These are phyloP conservation scores for Gossypium mustelinum DNA, from an alignment of 345 rosid genomes.

Conservation along the genomic window DNA sequence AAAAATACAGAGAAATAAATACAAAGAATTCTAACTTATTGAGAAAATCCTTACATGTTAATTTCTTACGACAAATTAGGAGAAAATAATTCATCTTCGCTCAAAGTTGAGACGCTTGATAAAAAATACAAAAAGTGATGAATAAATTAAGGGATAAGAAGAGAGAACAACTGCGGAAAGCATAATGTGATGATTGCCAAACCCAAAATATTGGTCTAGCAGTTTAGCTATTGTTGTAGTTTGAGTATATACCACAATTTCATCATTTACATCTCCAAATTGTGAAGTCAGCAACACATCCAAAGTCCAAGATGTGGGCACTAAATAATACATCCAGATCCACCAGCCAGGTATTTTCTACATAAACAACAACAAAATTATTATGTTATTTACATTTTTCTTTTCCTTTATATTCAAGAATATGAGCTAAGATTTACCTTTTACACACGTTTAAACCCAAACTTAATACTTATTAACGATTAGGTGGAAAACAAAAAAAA, in stretches of 20 bases:
- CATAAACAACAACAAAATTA: slow-evolving; percentile 3
- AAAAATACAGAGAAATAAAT: too few relatives aligned
- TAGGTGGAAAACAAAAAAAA: too few relatives aligned
- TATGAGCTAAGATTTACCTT: too few relatives aligned
- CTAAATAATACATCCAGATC: slow-evolving; percentile 62
- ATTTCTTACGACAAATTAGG: too few relatives aligned
- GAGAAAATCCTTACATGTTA: too few relatives aligned
- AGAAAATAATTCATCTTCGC: slow-evolving; percentile 36
- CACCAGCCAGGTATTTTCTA: slow-evolving; percentile 88
- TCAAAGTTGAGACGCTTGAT: slow-evolving; percentile 56
- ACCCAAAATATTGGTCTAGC: slow-evolving; percentile 58
- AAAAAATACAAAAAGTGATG: slow-evolving; percentile 51
- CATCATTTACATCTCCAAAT: slow-evolving; percentile 53
- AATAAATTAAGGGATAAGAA: slow-evolving; percentile 46
- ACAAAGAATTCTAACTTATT: too few relatives aligned
- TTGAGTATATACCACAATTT: slow-evolving; percentile 47
- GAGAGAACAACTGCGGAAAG: slow-evolving; percentile 36
- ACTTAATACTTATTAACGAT: too few relatives aligned
- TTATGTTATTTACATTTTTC: neutral
- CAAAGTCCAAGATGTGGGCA: slow-evolving; percentile 72
- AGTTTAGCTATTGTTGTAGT: slow-evolving; percentile 36
- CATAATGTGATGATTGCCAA: slow-evolving; percentile 31
- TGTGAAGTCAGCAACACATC: slow-evolving; percentile 63
- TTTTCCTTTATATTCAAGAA: too few relatives aligned
- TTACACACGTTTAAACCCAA: too few relatives aligned